Evolutionary conservation across 225 moss, liverwort and hornwort species (phyloP).

Genomic region (Polytrichum commune): DNA sequence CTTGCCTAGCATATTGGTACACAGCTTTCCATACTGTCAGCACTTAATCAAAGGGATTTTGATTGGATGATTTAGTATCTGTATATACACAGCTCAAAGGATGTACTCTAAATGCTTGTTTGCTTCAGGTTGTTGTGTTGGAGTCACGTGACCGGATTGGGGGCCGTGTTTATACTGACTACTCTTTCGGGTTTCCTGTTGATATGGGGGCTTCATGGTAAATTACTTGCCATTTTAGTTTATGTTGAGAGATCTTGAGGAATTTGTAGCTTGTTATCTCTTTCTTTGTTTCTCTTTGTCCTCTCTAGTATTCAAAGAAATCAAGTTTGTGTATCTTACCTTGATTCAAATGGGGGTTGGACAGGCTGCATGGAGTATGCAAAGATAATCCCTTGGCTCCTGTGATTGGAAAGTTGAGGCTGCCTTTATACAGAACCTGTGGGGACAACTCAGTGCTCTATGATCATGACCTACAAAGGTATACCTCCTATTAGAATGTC

Average conservation of each 20-base stretch:
- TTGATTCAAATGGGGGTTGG: background rate
- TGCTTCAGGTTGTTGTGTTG: slow-evolving; percentile 78
- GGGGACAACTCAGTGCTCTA: slow-evolving; percentile 96
- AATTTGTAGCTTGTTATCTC: background rate
- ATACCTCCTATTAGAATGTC: slow-evolving; percentile 1
- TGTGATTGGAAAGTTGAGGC: slow-evolving; percentile 68
- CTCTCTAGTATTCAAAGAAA: background rate
- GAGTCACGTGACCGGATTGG: slow-evolving; percentile 96
- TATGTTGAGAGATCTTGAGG: background rate
- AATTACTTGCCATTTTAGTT: slow-evolving; percentile 6
- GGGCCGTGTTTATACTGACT: slow-evolving; percentile 95
- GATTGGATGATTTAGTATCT: too few relatives aligned
- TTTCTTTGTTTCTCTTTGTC: background rate
- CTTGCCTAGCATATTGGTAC: too few relatives aligned
- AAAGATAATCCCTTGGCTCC: slow-evolving; percentile 91
- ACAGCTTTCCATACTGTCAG: too few relatives aligned
- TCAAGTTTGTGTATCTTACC: too few relatives aligned
- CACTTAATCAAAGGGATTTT: too few relatives aligned
- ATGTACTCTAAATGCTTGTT: too few relatives aligned
- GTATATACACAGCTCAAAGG: too few relatives aligned
- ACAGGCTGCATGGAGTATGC: slow-evolving; percentile 97
- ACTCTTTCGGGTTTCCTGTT: slow-evolving; percentile 91
- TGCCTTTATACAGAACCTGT: slow-evolving; percentile 91
- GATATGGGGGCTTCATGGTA: slow-evolving; percentile 99
- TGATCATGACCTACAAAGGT: slow-evolving; percentile 98